phyloP scores from a whole-genome alignment of 371 early-diverging fungal genomes.

The Mortierella sp. region DNA sequence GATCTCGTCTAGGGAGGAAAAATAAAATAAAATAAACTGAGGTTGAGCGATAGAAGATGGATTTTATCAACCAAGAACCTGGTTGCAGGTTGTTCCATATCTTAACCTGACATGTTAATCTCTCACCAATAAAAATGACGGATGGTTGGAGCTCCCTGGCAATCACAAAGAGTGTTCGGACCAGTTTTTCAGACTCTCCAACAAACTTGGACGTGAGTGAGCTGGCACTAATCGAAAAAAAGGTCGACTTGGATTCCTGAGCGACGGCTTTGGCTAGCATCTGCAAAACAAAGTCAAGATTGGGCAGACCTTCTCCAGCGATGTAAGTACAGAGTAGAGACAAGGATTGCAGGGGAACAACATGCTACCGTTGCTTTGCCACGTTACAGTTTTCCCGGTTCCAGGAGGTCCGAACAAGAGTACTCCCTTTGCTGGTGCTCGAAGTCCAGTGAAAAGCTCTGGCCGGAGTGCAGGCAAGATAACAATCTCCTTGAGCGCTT shows the following conservation, averaged over 20 bases:
- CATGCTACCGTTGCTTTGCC: not conserved
- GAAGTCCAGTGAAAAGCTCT: conserved; percentile 79
- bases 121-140: conserved; percentile 74
- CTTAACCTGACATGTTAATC: too few species aligned
- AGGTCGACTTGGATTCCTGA: conserved; percentile 77
- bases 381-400: conserved; percentile 68
- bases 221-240: conserved; percentile 85
- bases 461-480: conserved; percentile 83
- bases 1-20: conserved; percentile 62
- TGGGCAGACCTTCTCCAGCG: too few species aligned
- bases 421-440: conserved; percentile 75
- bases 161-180: conserved; percentile 70
- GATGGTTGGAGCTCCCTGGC: conserved; percentile 74
- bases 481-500: conserved; percentile 79
- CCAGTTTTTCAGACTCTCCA: conserved; percentile 78
- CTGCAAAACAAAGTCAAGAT: conserved; percentile 12
- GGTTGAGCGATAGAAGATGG: too few species aligned
- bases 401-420: conserved; percentile 76
- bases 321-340: not conserved
- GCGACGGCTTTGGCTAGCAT: conserved; percentile 76
- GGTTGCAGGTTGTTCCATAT: too few species aligned
- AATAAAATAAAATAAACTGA: conserved; percentile 20
- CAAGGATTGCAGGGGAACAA: not conserved
- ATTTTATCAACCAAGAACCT: not conserved
- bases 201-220: conserved; percentile 83